Evolutionary conservation across 306 rosid species (phyloP).

Genomic region (Quercus glauca): DNA sequence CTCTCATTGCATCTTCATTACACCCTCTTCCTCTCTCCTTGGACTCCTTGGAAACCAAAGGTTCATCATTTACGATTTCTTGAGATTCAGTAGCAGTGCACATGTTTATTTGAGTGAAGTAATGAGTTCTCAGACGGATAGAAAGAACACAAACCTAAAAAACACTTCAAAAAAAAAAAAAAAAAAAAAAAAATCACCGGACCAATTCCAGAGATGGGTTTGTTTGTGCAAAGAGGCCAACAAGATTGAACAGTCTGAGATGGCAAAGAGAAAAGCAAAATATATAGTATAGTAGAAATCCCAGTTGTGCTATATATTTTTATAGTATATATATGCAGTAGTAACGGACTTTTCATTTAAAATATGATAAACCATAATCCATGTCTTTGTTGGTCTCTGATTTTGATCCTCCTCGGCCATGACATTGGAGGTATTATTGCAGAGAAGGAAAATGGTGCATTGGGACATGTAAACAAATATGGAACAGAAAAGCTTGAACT

Average conservation of each 20-base stretch:
- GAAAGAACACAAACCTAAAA: conserved; percentile 4
- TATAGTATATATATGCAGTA: background rate
- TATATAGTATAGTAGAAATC: background rate
- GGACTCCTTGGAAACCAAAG: conserved; percentile 32
- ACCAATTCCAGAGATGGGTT: conserved; percentile 29
- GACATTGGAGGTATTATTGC: conserved; percentile 21
- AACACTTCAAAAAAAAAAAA: conserved; percentile 2
- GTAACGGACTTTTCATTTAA: background rate
- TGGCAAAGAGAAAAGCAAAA: background rate
- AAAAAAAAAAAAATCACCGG: background rate
- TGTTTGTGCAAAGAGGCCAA: conserved; percentile 6
- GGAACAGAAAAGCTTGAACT: background rate
- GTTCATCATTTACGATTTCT: conserved; percentile 52
- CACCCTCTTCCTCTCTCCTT: conserved; percentile 7
- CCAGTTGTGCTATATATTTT: background rate
- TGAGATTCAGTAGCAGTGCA: conserved; percentile 72
- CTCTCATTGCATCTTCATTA: conserved; percentile 48
- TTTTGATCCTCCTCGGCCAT: conserved; percentile 2
- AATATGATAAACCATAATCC: background rate
- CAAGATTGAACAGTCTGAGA: conserved; percentile 10
- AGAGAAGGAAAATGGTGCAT: conserved; percentile 25
- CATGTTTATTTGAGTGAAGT: conserved; percentile 39
- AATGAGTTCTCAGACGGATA: conserved; percentile 10
- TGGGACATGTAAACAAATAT: conserved; percentile 17
- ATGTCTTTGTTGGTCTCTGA: background rate